phyloP scores from a whole-genome alignment of 1,139 yeast species.

The Candida sanyaensis region DNA sequence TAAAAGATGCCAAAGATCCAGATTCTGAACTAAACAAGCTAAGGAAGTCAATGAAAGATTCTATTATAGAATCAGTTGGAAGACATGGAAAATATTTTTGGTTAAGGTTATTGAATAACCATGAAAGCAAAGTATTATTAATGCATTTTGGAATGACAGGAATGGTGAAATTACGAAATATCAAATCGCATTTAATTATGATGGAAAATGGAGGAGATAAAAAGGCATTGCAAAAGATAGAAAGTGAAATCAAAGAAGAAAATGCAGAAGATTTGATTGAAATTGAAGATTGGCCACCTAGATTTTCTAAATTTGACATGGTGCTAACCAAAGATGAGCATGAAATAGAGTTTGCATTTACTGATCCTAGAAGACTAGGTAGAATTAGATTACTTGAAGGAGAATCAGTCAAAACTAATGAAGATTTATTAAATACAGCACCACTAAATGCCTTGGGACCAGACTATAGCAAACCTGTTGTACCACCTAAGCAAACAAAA shows the following conservation, averaged over 20 bases:
- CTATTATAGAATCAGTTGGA: conserved; percentile 46
- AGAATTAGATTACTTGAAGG: conserved; percentile 45
- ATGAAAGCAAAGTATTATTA: conserved; percentile 34
- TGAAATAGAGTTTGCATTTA: conserved; percentile 48
- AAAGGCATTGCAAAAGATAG: conserved; percentile 31
- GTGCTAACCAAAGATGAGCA: conserved; percentile 32
- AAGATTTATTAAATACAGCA: conserved; percentile 35
- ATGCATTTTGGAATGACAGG: conserved; percentile 77
- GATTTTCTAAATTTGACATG: conserved; percentile 50
- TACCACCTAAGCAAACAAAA: neutral
- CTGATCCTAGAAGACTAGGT: conserved; percentile 59
- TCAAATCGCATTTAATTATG: conserved; percentile 51
- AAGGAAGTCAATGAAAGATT: conserved; percentile 24
- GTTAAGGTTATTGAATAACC: conserved; percentile 21
- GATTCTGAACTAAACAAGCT: conserved; percentile 27
- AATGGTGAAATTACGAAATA: conserved; percentile 52
- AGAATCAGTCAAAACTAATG: conserved; percentile 29
- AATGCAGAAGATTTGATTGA: conserved; percentile 10
- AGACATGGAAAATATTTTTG: conserved; percentile 70
- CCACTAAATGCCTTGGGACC: conserved; percentile 57
- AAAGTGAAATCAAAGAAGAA: conserved; percentile 11
- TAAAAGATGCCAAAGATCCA: conserved; percentile 32
- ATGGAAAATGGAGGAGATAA: conserved; percentile 69
- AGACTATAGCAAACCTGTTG: conserved; percentile 45
- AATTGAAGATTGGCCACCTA: conserved; percentile 58